Evolutionary conservation across 352 stramenopile species (phyloP), one percentile per base, ranked within the genome.

Genomic region (Blastocystis sp.): DNA sequence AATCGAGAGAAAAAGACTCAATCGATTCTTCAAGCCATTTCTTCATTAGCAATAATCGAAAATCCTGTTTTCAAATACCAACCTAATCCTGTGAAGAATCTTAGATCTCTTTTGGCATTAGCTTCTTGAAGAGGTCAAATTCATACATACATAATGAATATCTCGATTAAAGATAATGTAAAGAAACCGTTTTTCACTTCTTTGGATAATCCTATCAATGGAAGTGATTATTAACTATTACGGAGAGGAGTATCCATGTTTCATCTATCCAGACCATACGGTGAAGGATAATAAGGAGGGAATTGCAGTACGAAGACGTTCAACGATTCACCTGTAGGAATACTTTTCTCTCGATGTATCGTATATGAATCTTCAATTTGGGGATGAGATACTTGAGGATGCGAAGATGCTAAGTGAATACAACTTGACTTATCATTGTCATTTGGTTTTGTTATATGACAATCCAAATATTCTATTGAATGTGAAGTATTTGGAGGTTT

Each of bases 161-260:
- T 46, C 39, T 46, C 39, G 9, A 46, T 46, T 46, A 46, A 2
- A 46, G 39, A 65, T 1, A 11, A 37, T 65, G 16, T 37, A 65
- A 65, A 65, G 4, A 29, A 11, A 9, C 4, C 4, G 57, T 9
- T 65, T 65, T 9, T 65, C 57, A 65, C 57, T 37, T 63, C 29
- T 4, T 63, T 63, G 56, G 56, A 46, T 46, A 46, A 65, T 66
- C 49, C 27, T 39, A 27, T 65, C 4, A 9, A 83, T 83, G 71
- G 71, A 83, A 83, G 71, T 83, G 32, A 65, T 83, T 46, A 83
- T 83, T 83, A 56, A 83, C 16, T 83, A 83, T 42, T 83, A 65
- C 51, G 71, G 71, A 52, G 71, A 83, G 37, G 71, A 83, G 71
- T 83, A 83, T 83, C 71, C 71, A 6, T 57, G 46, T 52, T 59